Evolutionary conservation across 192 early-diverging fungal species (phyloP).

Genomic region (Neocallimastix lanati): DNA sequence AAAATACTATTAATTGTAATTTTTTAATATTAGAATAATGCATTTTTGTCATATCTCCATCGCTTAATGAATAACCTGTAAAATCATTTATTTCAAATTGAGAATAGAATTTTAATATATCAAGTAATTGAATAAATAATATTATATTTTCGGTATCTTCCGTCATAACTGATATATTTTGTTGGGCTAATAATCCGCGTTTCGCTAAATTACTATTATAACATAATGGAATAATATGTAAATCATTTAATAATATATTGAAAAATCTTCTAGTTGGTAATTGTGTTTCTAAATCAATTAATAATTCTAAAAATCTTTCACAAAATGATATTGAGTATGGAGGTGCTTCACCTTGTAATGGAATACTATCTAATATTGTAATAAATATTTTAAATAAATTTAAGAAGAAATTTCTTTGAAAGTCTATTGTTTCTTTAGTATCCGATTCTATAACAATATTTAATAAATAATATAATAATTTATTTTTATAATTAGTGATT

Average conservation of each 20-base stretch:
- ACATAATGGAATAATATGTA: conserved; percentile 26
- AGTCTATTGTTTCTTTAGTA: neutral
- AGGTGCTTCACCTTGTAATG: neutral
- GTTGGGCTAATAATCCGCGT: conserved; percentile 9
- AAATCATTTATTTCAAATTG: conserved; percentile 68
- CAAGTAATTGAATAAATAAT: conserved; percentile 45
- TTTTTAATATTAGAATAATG: conserved; percentile 39
- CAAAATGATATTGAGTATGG: neutral
- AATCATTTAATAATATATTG: conserved; percentile 56
- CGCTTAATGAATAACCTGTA: conserved; percentile 53
- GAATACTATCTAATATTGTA: neutral
- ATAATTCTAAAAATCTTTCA: conserved; percentile 60
- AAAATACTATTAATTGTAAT: conserved; percentile 65
- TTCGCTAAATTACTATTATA: conserved; percentile 8
- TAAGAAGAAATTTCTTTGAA: neutral
- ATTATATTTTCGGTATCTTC: neutral
- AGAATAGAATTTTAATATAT: conserved; percentile 48
- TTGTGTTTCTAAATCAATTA: conserved; percentile 75
- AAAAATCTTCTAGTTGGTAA: conserved; percentile 82
- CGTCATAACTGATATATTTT: neutral
- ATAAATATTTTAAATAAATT: neutral
- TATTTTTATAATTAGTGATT: too few species aligned
- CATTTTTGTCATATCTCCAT: conserved; percentile 34
- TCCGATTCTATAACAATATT: neutral
- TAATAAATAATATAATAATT: too few species aligned